Conservation (phyloP, 108 stramenopile species). For the Pseudonitzschia multiseries region DNA sequence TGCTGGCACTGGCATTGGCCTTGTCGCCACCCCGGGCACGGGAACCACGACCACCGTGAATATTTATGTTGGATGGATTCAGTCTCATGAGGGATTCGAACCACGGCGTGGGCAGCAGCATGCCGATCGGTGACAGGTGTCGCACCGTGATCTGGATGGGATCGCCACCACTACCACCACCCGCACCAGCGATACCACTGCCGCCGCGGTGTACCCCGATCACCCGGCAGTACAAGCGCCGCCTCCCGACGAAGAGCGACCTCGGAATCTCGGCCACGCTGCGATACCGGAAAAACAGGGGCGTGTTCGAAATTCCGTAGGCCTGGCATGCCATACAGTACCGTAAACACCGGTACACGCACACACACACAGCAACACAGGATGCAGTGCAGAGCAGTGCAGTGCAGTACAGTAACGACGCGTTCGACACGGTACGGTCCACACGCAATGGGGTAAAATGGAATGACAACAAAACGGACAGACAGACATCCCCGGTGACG, state of each 20-base stretch:
- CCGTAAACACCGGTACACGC: neutral
- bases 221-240: slow-evolving; percentile 65
- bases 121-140: slow-evolving; percentile 71
- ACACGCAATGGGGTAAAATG: no score
- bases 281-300: slow-evolving; percentile 83
- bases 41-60: neutral
- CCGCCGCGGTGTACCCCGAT: slow-evolving; percentile 42
- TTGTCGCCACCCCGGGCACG: neutral
- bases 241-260: slow-evolving; percentile 48
- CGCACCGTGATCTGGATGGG: slow-evolving; percentile 58
- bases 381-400: no score
- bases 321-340: slow-evolving; percentile 6
- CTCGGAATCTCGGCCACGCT: slow-evolving; percentile 64
- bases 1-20: neutral
- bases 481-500: no score
- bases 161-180: no score
- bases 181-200: no score
- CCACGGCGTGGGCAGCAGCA: slow-evolving; percentile 59
- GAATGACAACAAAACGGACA: no score
- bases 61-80: slow-evolving; percentile 23
- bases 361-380: no score
- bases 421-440: no score
- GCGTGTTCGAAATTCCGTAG: slow-evolving; percentile 74
- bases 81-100: slow-evolving; percentile 49
- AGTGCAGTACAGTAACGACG: no score